These are phyloP conservation scores for Auriscalpium vulgare DNA, from an alignment of 768 basidiomycete genomes.

Conservation along the genomic window DNA sequence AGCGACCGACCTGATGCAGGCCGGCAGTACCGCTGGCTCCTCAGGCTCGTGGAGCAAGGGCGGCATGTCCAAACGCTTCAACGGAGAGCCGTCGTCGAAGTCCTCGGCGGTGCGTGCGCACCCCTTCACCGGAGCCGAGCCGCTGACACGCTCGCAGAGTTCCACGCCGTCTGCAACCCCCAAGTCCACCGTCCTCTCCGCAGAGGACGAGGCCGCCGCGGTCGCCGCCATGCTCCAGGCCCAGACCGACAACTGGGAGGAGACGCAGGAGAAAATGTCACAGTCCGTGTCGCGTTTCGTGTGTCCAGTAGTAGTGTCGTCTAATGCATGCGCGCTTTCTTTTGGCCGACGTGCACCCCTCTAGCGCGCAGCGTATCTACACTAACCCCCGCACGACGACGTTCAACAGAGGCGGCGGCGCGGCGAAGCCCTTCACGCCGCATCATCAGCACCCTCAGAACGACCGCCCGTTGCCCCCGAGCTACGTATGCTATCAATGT, in stretches of 20 bases:
- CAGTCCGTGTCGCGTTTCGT: constrained; percentile 80
- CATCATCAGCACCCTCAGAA: constrained; percentile 40
- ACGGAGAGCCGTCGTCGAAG: constrained; percentile 39
- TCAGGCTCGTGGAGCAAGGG: constrained; percentile 54
- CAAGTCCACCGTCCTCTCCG: constrained; percentile 28
- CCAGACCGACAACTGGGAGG: constrained; percentile 92
- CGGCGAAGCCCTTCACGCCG: constrained; percentile 47
- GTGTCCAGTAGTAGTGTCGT: constrained; percentile 58
- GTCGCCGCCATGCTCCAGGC: constrained; percentile 98
- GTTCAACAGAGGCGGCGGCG: constrained; percentile 38
- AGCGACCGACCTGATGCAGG: constrained; percentile 25
- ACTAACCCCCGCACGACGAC: constrained; percentile 58
- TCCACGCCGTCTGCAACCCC: neutral
- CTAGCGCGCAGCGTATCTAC: constrained; percentile 64
- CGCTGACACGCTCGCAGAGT: neutral
- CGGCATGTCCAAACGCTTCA: constrained; percentile 81
- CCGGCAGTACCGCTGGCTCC: constrained; percentile 13
- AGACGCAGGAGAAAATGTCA: constrained; percentile 99
- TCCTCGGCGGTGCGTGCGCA: neutral
- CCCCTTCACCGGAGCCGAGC: no score
- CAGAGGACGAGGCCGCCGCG: constrained; percentile 84
- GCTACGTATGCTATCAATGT: constrained; percentile 98
- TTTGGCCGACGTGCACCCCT: constrained; percentile 13
- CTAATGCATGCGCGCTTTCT: constrained; percentile 55
- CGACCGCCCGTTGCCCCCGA: constrained; percentile 80